Base-by-base conservation (phyloP, 441 rosid species). In the Croton laevigatus region DNA sequence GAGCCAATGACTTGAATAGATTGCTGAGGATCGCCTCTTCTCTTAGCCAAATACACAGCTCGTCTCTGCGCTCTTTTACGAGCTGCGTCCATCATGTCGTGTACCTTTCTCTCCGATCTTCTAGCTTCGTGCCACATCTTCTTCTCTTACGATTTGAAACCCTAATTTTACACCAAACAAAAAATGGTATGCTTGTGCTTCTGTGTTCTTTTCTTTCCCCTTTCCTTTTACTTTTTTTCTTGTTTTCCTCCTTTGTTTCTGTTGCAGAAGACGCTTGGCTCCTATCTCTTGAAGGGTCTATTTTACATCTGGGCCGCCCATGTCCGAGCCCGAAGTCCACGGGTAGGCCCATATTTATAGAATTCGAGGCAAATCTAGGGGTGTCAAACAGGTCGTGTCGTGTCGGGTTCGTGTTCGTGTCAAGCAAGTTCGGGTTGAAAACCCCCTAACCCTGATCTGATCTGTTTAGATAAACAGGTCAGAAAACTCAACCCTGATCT, bases 31-130 rank as follows among this genome's bases (percentile, higher is more conserved):
- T 94, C 99, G 70, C 99, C 99, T 23, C 99, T 92, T 42, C 97
- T 79, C 81, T 94, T 92, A 8, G 99, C 97, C 65, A 94, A 69
- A 81, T 84, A 90, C 32, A 92, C 83, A 51, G 99, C 99, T 64
- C 98, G 83, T 40, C 99, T 73, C 75, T 91, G 98, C 2, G 98
- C 99, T 75, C 99, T 77, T 84, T 92, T 94, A 59, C 99, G 93
- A 78, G 99, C 99, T 0, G 98, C 99, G 87, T 92, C 99, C 99
- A 94, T 94, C 91, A 92, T 82, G 83, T 92, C 99, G 81, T 94
- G 99, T 14, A 94, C 99, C 60, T 94, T 90, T 85, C 78, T 85
- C 86, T 92, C 99, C 84, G 99, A 94, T 82, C 96, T 83, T 75
- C 99, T 84, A 73, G 98, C 97, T 81, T 92, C 99, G 81, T 92